phyloP scores from a whole-genome alignment of 257 asterid species.

The Ehretia macrophylla region DNA sequence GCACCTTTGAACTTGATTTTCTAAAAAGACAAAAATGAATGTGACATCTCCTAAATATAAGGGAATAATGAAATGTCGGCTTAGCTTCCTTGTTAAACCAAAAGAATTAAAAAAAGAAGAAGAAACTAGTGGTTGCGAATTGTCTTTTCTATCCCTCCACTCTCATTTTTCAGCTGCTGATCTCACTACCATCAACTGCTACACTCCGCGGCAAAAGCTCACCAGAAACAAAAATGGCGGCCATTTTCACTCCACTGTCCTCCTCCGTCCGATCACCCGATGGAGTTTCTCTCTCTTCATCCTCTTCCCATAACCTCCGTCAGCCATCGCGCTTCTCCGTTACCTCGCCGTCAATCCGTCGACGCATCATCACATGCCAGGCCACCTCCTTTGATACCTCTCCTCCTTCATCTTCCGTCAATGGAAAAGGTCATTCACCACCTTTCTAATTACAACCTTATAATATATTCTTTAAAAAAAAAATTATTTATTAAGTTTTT shows the following conservation, averaged over 20 bases:
- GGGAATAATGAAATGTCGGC: too few species aligned
- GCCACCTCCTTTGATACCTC: slow-evolving; percentile 35
- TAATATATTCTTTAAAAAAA: too few species aligned
- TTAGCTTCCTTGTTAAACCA: too few species aligned
- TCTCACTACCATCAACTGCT: neutral
- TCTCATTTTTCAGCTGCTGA: neutral
- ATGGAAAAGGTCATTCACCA: slow-evolving; percentile 45
- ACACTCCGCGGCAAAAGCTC: neutral
- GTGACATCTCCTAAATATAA: too few species aligned
- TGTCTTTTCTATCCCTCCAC: neutral
- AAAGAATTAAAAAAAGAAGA: too few species aligned
- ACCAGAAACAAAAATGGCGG: slow-evolving; percentile 25
- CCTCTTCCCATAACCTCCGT: slow-evolving; percentile 23
- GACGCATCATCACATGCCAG: slow-evolving; percentile 67
- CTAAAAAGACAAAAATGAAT: too few species aligned
- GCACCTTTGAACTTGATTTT: too few species aligned
- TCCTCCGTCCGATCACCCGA: slow-evolving; percentile 43
- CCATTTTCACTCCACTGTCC: slow-evolving; percentile 46
- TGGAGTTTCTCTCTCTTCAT: slow-evolving; percentile 41
- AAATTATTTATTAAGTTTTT: too few species aligned
- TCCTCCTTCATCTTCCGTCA: slow-evolving; percentile 37
- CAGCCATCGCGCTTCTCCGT: slow-evolving; percentile 24
- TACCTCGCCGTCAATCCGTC: slow-evolving; percentile 37
- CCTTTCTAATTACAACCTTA: too few species aligned
- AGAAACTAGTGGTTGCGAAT: too few species aligned